Conservation (phyloP, 306 rosid genomes). For the Quercus variabilis region DNA sequence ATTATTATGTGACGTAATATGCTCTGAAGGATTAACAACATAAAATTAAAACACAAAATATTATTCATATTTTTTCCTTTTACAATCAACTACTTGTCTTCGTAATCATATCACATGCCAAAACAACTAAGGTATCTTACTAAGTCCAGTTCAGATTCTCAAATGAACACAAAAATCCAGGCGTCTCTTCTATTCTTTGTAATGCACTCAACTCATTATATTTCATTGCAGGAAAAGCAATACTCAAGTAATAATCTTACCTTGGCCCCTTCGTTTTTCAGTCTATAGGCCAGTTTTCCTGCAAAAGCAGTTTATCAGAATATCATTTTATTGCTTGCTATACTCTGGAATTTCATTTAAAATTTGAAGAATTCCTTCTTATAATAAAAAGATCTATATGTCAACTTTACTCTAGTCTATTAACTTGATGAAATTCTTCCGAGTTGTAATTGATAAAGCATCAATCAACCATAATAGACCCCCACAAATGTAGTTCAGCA, state of each 20-base stretch:
- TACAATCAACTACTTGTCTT: neutral
- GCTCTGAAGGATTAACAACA: neutral
- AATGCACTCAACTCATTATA: neutral
- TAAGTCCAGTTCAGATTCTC: neutral
- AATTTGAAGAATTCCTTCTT: neutral
- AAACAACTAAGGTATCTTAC: neutral
- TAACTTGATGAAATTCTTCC: neutral
- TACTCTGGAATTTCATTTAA: neutral
- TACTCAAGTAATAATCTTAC: constrained; percentile 42
- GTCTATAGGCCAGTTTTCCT: constrained; percentile 93
- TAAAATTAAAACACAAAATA: neutral
- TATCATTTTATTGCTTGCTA: constrained; percentile 16
- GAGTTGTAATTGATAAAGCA: neutral
- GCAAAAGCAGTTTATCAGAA: constrained; percentile 41
- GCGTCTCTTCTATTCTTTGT: neutral
- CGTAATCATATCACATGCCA: neutral
- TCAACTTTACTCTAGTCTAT: neutral
- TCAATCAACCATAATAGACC: neutral
- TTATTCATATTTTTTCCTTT: neutral
- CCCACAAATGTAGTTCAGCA: neutral
- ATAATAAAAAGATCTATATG: too few relatives aligned
- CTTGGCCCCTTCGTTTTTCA: constrained; percentile 91
- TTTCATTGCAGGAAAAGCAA: neutral
- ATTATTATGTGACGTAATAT: neutral
- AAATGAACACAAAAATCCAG: neutral